Base-by-base conservation (phyloP, 768 basidiomycete genomes). In the Piloderma croceum region DNA sequence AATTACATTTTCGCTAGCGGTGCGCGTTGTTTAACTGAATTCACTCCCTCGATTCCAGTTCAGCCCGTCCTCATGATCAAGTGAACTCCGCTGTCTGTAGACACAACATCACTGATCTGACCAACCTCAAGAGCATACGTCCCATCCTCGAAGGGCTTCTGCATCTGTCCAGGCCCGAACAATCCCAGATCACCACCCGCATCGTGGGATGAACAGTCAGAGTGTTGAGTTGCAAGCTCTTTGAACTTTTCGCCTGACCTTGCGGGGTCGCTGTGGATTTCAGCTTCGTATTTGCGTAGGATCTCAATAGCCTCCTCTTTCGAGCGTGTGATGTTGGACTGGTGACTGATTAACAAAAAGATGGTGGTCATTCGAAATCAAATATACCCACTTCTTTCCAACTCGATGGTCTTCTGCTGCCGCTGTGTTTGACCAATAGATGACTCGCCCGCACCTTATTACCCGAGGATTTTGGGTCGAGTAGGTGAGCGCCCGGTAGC, bases 81-180 rank as follows among this genome's bases (percentile, higher is more conserved):
- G 61, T 99, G 96, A 17, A 97, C 90, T 15, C 96, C 96, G 50
- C 90, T 93, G 50, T 98, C 93, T 34, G 94, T 86, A 52, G 76
- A 78, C 56, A 97, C 77, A 34, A 91, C 66, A 21, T 79, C 83
- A 60, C 87, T 90, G 57, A 92, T 81, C 63, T 86, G 63, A 6
- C 81, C 87, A 17, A 83, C 74, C 35, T 79, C 56, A 47, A 92
- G 69, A 3, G 64, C 75, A 60, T 74, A 93, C 9, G 88, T 69
- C 23, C 89, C 86, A 22, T 93, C 90, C 64, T 97, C 93, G 55
- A 99, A 99, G 24, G 90, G 83, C 64, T 89, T 91, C 65, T 99
- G 96, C 96, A 99, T 99, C 68, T 89, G 84, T 1, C 83, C 86
- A 13, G 63, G 77, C 1, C 73, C 76, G 54, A 99, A 99, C 70